Base-by-base conservation (phyloP, 164 flowering plant species). In the Kingdonia uniflora region DNA sequence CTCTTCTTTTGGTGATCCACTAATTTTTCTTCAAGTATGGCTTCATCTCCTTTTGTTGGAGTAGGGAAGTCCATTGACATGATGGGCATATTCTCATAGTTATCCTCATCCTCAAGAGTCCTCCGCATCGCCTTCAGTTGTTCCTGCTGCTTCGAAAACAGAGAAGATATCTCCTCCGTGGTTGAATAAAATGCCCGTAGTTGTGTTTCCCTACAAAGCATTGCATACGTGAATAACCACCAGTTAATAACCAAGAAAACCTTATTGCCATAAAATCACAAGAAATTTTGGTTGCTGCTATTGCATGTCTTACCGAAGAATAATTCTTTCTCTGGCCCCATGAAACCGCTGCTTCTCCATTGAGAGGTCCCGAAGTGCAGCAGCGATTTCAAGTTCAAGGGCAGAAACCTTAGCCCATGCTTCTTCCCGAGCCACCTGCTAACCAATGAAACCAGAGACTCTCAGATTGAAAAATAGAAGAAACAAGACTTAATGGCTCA, bases 391-490 rank as follows among this genome's bases (percentile, higher is more conserved):
- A 56, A 94, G 88, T 62, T 87, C 97, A 55, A 94, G 87, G 11
- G 71, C 64, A 53, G 97, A 94, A 46, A 89, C 95, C 71, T 85
- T 89, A 23, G 92, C 89, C 96, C 99, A 89, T 50, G 99, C 99
- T 72, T 89, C 99, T 69, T 94, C 99, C 60, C 97, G 85, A 63
- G 95, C 97, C 51, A 87, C 83, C 99, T 94, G 99, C 99, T 89
- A 89, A 68, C 84, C 57, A 63, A 76, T 77, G 41, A 73, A n/a
- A 81, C 59, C 48, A 58, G 64, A 51, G 64, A 60, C 56, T 60
- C 74, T 82, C 85, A 79, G 82, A 77, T 77, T 62, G 60, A 66
- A 56, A 51, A 41, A 26, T 46, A 47, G 21, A 47, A 45, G 19
- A 11, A 56, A 29, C 37, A 19, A 13, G 14, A 64, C 16, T 10